These are phyloP conservation scores for Rhodofomes roseus DNA, from an alignment of 1,284 basidiomycete species.

Conservation along the genomic window DNA sequence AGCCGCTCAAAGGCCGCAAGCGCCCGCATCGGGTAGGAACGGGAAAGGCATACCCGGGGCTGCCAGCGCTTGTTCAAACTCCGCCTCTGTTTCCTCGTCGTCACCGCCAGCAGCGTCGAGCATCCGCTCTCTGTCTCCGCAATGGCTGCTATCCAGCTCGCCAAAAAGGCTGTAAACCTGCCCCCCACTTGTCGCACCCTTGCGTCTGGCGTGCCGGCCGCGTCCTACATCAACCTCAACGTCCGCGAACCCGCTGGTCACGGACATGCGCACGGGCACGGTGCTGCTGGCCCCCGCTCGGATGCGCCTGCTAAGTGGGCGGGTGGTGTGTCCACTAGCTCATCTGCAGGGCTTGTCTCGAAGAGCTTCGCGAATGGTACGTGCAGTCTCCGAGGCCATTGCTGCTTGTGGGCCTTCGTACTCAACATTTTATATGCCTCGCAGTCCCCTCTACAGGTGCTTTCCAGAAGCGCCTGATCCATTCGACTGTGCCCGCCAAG, in stretches of 20 bases:
- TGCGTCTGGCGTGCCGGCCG: conserved; percentile 69
- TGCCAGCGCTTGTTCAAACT: conserved; percentile 14
- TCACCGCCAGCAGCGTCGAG: conserved; percentile 24
- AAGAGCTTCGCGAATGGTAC: conserved; percentile 71
- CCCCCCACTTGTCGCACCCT: conserved; percentile 78
- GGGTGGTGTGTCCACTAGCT: conserved; percentile 47
- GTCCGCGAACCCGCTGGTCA: conserved; percentile 55
- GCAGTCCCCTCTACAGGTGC: conserved; percentile 47
- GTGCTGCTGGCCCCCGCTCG: conserved; percentile 51
- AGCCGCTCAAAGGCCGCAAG: conserved; percentile 8
- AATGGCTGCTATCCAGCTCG: conserved; percentile 67
- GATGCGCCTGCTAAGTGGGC: conserved; percentile 69
- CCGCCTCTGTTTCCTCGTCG: conserved; percentile 21
- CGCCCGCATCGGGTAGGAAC: conserved; percentile 18
- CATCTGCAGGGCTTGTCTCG: conserved; percentile 54
- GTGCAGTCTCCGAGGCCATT: conserved; percentile 20
- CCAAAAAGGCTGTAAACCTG: conserved; percentile 81
- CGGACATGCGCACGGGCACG: conserved; percentile 60
- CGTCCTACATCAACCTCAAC: conserved; percentile 67
- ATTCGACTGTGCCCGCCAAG: conserved; percentile 62
- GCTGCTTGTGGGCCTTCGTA: not conserved
- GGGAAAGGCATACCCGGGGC: conserved; percentile 11
- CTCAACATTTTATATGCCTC: conserved; percentile 6
- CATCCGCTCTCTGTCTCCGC: conserved; percentile 16
- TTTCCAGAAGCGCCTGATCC: conserved; percentile 69